phyloP scores from a whole-genome alignment of 1,284 basidiomycete genomes.

The Lentinus polychrous region DNA sequence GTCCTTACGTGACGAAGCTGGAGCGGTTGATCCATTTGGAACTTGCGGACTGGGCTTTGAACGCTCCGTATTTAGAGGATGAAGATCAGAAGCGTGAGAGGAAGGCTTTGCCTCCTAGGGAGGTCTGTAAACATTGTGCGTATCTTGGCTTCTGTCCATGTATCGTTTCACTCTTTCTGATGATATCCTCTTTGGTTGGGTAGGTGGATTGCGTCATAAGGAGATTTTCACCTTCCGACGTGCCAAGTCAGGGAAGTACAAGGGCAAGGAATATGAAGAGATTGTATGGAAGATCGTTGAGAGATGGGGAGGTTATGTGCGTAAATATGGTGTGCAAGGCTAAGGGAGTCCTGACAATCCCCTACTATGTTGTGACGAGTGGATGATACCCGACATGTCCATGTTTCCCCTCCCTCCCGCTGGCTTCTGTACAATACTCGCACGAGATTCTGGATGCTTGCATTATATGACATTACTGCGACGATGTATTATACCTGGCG shows the following conservation, averaged over 20 bases:
- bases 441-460: too few relatives aligned
- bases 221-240: conserved; percentile 71
- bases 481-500: too few relatives aligned
- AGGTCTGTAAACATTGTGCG: conserved; percentile 34
- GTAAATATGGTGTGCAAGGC: conserved; percentile 14
- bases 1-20: conserved; percentile 36
- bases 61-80: conserved; percentile 49
- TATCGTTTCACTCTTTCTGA: not conserved
- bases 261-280: conserved; percentile 63
- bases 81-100: not conserved
- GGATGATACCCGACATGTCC: too few relatives aligned
- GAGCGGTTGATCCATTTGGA: conserved; percentile 75
- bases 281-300: conserved; percentile 70
- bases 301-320: conserved; percentile 62
- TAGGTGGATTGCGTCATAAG: conserved; percentile 56
- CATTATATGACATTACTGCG: too few relatives aligned
- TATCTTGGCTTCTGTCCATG: conserved; percentile 5
- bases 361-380: too few relatives aligned
- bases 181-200: conserved; percentile 3
- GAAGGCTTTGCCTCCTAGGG: conserved; percentile 9
- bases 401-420: too few relatives aligned
- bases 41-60: conserved; percentile 55
- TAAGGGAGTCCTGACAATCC: not conserved
- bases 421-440: too few relatives aligned
- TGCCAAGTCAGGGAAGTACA: conserved; percentile 39